Percentiles rank a stretch among this genome's conserved stretches.
These are phyloP conservation scores for Phytopythium delawarense DNA, from an alignment of 352 stramenopile genomes.

Conservation along the genomic window DNA sequence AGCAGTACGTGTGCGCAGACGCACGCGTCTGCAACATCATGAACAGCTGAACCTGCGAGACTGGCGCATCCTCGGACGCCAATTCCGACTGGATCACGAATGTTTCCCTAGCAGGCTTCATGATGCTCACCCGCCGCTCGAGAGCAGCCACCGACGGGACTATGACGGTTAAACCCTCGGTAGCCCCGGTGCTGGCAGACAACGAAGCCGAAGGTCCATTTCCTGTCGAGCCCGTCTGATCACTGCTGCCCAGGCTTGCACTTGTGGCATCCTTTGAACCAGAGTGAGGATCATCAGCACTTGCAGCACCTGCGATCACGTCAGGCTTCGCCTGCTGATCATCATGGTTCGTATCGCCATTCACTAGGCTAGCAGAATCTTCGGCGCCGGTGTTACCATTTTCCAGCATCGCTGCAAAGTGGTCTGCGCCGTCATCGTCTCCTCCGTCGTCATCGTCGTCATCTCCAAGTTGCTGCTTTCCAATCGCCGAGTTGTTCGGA, in stretches of 20 bases:
- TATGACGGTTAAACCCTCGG: conserved; percentile 12
- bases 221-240: neutral
- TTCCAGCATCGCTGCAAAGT: conserved; percentile 12
- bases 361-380: neutral
- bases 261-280: neutral
- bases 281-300: neutral
- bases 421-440: conserved; percentile 24
- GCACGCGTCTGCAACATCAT: conserved; percentile 69
- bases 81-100: conserved; percentile 66
- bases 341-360: neutral
- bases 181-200: conserved; percentile 11
- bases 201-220: conserved; percentile 5
- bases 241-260: neutral
- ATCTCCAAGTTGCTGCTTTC: conserved; percentile 37
- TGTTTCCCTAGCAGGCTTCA: conserved; percentile 10
- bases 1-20: conserved; percentile 84
- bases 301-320: neutral
- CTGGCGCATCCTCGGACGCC: conserved; percentile 37
- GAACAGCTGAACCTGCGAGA: conserved; percentile 66
- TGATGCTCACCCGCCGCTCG: conserved; percentile 3
- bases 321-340: neutral
- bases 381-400: neutral
- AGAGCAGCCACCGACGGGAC: conserved; percentile 1
- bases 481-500: conserved; percentile 72
- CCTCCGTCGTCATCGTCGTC: conserved; percentile 24